phyloP scores from a whole-genome alignment of 257 asterid species.

The Scutellaria galericulata region DNA sequence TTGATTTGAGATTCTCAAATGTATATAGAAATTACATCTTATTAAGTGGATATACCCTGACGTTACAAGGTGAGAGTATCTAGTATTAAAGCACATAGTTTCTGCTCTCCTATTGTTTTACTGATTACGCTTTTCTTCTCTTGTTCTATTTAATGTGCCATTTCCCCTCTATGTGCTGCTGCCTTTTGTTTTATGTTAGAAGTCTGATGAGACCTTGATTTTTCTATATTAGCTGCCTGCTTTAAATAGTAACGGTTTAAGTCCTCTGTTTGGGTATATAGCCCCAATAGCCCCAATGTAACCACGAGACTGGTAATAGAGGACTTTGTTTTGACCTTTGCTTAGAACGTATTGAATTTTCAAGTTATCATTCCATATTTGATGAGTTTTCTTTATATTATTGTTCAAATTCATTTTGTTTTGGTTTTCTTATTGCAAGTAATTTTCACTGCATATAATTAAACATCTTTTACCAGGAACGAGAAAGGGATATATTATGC shows the following conservation, averaged over 20 bases:
- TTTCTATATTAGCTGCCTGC: conserved; percentile 20
- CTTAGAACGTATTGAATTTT: background rate
- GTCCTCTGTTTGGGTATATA: conserved; percentile 1
- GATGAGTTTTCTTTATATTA: background rate
- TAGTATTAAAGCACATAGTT: background rate
- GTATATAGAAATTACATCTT: conserved; percentile 3
- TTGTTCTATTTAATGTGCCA: background rate
- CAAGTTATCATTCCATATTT: background rate
- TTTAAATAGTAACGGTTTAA: background rate
- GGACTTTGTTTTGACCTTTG: background rate
- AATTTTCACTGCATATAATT: background rate
- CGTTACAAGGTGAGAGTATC: conserved; percentile 1
- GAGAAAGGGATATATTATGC: conserved; percentile 67
- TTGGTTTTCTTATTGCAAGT: background rate
- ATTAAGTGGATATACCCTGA: background rate
- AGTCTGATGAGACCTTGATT: background rate
- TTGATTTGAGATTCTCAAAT: conserved; percentile 14
- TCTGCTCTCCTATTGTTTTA: background rate
- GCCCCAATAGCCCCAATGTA: background rate
- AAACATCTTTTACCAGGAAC: conserved; percentile 37
- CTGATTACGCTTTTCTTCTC: background rate
- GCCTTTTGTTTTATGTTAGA: background rate
- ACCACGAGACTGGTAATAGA: conserved; percentile 11
- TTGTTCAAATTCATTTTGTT: background rate
- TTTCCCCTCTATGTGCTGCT: background rate